Conservation (phyloP, 1,139 yeast species). For the Zygoascus hellenicus region DNA sequence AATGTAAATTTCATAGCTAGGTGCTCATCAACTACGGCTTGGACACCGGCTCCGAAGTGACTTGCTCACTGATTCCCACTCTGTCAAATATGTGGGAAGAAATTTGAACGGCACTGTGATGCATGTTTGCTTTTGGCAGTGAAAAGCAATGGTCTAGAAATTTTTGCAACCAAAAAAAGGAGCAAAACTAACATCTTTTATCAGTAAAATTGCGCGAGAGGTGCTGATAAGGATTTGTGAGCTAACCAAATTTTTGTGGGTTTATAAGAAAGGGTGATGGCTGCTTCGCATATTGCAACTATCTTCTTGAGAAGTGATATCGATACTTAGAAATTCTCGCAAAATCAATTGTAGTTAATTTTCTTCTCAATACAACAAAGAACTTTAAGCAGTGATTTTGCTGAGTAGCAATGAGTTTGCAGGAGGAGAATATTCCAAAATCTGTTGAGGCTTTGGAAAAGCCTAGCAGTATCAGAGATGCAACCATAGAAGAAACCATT, state of each 20-base stretch:
- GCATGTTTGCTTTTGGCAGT: not conserved
- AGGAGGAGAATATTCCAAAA: not conserved
- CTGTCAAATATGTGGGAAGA: not conserved
- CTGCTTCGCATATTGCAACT: too few species aligned
- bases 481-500: constrained; percentile 1
- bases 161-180: not conserved
- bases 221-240: constrained; percentile 4
- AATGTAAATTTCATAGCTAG: too few species aligned
- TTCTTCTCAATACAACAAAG: too few species aligned
- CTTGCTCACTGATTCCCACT: too few species aligned
- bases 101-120: not conserved
- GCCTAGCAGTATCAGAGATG: not conserved
- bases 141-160: not conserved
- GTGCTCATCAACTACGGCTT: not conserved
- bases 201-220: constrained; percentile 6
- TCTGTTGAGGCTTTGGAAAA: not conserved
- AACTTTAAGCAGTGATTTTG: too few species aligned
- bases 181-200: not conserved
- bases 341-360: too few species aligned
- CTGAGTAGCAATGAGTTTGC: not conserved
- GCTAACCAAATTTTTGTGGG: too few species aligned
- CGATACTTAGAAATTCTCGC: too few species aligned
- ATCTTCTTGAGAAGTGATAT: too few species aligned
- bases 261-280: too few species aligned
- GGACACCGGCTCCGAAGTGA: too few species aligned